Evolutionary conservation across 805 yeast genomes (phyloP).

Genomic region (Saccharomycopsis schoenii): DNA sequence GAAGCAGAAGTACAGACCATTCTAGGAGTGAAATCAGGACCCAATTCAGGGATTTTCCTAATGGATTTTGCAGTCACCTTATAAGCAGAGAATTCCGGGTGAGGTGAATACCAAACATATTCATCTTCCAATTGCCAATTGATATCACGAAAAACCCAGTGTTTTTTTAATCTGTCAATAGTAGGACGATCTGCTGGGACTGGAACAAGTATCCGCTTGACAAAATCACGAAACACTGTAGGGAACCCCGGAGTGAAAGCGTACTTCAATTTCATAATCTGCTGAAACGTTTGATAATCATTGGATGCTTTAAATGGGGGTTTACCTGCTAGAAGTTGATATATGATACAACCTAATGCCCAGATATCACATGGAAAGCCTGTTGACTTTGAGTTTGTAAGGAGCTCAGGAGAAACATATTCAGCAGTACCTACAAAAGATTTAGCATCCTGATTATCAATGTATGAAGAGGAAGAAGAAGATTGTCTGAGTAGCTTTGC

Average conservation of each 20-base stretch:
- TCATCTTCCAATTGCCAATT: slow-evolving; percentile 41
- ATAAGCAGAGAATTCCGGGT: slow-evolving; percentile 64
- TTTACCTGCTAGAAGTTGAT: slow-evolving; percentile 89
- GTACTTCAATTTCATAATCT: slow-evolving; percentile 67
- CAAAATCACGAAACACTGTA: slow-evolving; percentile 56
- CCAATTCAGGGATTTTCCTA: slow-evolving; percentile 56
- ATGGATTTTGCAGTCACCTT: slow-evolving; percentile 68
- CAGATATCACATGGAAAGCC: slow-evolving; percentile 95
- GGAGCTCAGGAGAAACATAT: slow-evolving; percentile 71
- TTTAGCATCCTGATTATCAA: slow-evolving; percentile 57
- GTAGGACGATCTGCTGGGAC: slow-evolving; percentile 56
- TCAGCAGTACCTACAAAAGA: slow-evolving; percentile 86
- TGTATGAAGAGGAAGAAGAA: slow-evolving; percentile 35
- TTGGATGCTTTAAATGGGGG: slow-evolving; percentile 83
- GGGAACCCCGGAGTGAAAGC: slow-evolving; percentile 86
- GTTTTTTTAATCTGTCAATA: slow-evolving; percentile 47
- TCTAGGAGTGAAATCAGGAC: neutral
- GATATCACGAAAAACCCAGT: slow-evolving; percentile 49
- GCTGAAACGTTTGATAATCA: slow-evolving; percentile 74
- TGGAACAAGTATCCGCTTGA: slow-evolving; percentile 55
- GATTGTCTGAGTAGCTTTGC: slow-evolving; percentile 54
- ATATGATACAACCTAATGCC: slow-evolving; percentile 95
- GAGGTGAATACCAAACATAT: slow-evolving; percentile 47
- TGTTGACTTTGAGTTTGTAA: slow-evolving; percentile 58
- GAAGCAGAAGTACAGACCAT: neutral